These are phyloP conservation scores for Blastocladiella britannica DNA, from an alignment of 192 early-diverging fungal species.

Conservation along the genomic window DNA sequence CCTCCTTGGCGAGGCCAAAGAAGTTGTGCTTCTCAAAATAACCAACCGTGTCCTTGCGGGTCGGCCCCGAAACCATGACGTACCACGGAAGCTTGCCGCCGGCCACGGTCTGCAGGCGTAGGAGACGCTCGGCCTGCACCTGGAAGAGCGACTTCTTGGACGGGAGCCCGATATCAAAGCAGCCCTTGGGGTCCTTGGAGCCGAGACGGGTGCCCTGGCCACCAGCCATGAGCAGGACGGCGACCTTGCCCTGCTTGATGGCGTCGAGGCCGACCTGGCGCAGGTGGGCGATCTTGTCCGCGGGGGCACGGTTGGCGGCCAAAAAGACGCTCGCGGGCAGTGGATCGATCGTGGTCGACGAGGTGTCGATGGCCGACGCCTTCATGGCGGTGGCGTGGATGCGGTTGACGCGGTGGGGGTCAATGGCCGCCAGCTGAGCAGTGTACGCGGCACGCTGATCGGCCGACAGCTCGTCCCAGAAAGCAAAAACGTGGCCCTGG, in stretches of 20 bases:
- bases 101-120: conserved; percentile 54
- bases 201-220: conserved; percentile 72
- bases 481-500: conserved; percentile 75
- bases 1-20: conserved; percentile 67
- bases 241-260: conserved; percentile 76
- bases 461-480: conserved; percentile 44
- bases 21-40: conserved; percentile 63
- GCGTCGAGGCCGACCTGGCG: conserved; percentile 44
- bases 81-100: conserved; percentile 72
- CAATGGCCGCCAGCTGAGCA: conserved; percentile 44
- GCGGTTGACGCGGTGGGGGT: conserved; percentile 58
- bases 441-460: conserved; percentile 34
- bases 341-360: conserved; percentile 33
- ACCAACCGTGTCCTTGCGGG: conserved; percentile 47
- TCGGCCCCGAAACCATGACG: conserved; percentile 95
- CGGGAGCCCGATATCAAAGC: conserved; percentile 82
- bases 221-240: conserved; percentile 81
- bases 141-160: conserved; percentile 77
- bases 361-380: conserved; percentile 19
- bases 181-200: conserved; percentile 71
- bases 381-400: conserved; percentile 59
- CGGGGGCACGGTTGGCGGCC: conserved; percentile 17
- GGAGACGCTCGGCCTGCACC: conserved; percentile 84
- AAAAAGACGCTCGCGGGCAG: conserved; percentile 52
- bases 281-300: conserved; percentile 42